Base-by-base conservation (phyloP, 2,329 filamentous ascomycete species). In the Ciborinia camelliae region DNA sequence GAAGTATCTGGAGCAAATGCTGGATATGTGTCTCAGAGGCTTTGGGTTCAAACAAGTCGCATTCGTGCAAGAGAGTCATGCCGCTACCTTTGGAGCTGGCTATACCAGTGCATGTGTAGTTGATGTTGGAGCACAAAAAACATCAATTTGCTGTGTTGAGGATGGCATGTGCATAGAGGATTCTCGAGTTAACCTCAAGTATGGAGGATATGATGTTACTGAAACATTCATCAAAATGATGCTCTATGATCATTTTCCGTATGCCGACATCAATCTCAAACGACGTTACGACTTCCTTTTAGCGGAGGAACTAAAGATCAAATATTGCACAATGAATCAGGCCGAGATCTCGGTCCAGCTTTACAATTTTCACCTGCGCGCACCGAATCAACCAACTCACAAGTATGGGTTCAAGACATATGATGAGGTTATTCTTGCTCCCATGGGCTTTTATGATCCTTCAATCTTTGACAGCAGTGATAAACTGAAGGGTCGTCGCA, bases 351-450 rank as follows among this genome's bases (percentile, higher is more conserved):
- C 90, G 15, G 92, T 97, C 5, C 91, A 96, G 77, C 83, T 91
- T 4, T 91, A 86, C 78, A 89, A 96, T 72, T 98, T 98, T 75
- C 92, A 98, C 76, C 84, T 99, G 20, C 89, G 95, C 35, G 90
- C 91, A 12, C 89, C 91, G 1, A 92, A 92, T 62, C 88, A 97
- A 75, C 89, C 95, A 60, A 99, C 95, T 1, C 85, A 88, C 68
- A 97, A 97, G 77, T 98, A 96, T 77, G 86, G 88, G 48, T 98
- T 97, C 82, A 98, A 98, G 81, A 93, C 91, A 0, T 99, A 98
- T 73, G 95, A 99, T 71, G 95, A 98, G 76, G 90, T 96, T 28
- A 91, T 96, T 71, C 82, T 99, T n/a, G 90, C 95, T 0, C 90
- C 93, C 0, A 92, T 97, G 89, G 93, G 92, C n/a, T 90, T 93